phyloP scores from a whole-genome alignment of 805 yeast genomes.

The Wickerhamiella azymoides region DNA sequence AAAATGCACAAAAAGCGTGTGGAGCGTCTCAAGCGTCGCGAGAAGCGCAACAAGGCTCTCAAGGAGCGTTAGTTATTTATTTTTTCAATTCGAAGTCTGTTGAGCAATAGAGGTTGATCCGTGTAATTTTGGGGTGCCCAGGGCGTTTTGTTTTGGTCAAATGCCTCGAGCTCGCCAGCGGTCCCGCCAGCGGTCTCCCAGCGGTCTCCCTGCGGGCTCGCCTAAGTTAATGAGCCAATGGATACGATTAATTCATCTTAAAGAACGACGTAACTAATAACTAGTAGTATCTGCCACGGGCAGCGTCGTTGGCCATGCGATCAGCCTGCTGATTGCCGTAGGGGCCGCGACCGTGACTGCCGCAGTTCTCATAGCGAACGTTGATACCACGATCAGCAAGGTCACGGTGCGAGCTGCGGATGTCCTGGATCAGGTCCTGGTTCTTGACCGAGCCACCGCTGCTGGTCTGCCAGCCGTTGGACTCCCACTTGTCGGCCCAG shows the following conservation, averaged over 20 bases:
- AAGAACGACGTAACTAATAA: no score
- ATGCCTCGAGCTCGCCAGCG: no score
- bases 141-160: no score
- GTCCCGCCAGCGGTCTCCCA: no score
- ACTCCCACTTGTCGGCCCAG: slow-evolving; percentile 47
- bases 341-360: slow-evolving; percentile 50
- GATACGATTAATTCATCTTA: no score
- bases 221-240: no score
- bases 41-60: slow-evolving; percentile 86
- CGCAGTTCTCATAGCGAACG: slow-evolving; percentile 44
- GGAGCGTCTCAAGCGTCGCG: slow-evolving; percentile 78
- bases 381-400: slow-evolving; percentile 21
- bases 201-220: no score
- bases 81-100: no score
- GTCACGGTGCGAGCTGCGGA: slow-evolving; percentile 27
- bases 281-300: slow-evolving; percentile 4
- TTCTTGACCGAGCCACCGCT: slow-evolving; percentile 37
- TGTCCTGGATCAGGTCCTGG: slow-evolving; percentile 34
- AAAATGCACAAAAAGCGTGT: slow-evolving; percentile 88
- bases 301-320: slow-evolving; percentile 48
- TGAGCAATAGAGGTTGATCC: no score
- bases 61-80: slow-evolving; percentile 53
- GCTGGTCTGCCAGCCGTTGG: slow-evolving; percentile 39
- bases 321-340: slow-evolving; percentile 71
- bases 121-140: no score